Evolutionary conservation across 306 rosid species (phyloP).

Genomic region (Arachis stenosperma): DNA sequence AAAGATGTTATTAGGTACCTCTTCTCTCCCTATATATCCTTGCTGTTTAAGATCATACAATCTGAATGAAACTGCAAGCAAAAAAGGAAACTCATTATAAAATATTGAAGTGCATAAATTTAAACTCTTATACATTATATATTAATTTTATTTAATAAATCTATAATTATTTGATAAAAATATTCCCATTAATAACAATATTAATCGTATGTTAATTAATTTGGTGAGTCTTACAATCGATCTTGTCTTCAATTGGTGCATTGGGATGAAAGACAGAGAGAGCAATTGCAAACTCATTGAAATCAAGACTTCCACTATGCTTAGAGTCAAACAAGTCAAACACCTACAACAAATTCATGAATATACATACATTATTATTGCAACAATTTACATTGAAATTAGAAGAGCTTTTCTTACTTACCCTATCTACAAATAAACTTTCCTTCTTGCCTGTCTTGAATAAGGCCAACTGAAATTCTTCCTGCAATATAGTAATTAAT

Average conservation of each 20-base stretch:
- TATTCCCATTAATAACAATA: no score
- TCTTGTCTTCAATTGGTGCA: constrained; percentile 74
- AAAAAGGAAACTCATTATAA: constrained; percentile 41
- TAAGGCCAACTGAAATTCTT: constrained; percentile 79
- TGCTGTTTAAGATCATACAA: constrained; percentile 81
- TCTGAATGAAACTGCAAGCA: constrained; percentile 74
- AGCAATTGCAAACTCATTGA: constrained; percentile 79
- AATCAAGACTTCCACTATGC: constrained; percentile 72
- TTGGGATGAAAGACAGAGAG: constrained; percentile 86
- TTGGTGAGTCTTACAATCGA: constrained; percentile 59
- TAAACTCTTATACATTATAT: no score
- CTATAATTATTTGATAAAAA: no score
- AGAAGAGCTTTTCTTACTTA: constrained; percentile 28
- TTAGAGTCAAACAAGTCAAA: constrained; percentile 76
- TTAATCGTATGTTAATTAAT: no score
- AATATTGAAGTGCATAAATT: no score
- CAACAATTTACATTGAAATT: no score
- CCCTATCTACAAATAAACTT: constrained; percentile 91
- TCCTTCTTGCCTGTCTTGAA: constrained; percentile 78
- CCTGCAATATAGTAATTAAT: constrained; percentile 46
- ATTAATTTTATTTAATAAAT: no score
- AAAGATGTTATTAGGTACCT: constrained; percentile 51
- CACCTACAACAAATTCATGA: constrained; percentile 55
- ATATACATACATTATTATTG: neutral
- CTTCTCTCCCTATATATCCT: constrained; percentile 75